These are phyloP conservation scores for Fremontodendron californicum DNA, from an alignment of 345 rosid species.

Conservation along the genomic window DNA sequence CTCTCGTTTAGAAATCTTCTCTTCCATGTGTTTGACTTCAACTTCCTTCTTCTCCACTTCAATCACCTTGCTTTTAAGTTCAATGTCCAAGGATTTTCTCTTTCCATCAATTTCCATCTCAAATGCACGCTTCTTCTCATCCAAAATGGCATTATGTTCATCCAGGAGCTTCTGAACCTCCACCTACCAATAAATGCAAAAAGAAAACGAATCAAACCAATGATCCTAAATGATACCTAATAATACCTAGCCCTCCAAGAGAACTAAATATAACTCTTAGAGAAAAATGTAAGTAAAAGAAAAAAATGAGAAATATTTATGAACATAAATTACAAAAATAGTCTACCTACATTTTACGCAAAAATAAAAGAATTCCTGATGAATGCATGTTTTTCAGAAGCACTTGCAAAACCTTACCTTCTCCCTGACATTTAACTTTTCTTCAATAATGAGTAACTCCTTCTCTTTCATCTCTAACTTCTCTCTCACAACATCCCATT, in stretches of 20 bases:
- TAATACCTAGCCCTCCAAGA: background rate
- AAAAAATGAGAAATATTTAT: background rate
- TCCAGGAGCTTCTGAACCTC: constrained; percentile 75
- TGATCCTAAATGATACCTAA: background rate
- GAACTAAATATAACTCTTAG: background rate
- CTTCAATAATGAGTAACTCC: constrained; percentile 60
- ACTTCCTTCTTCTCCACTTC: constrained; percentile 80
- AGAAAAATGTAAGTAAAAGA: background rate
- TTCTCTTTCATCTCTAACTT: constrained; percentile 60
- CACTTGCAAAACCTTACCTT: constrained; percentile 42
- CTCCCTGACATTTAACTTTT: constrained; percentile 75
- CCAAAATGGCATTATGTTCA: constrained; percentile 71
- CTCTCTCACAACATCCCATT: constrained; percentile 48
- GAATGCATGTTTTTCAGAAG: background rate
- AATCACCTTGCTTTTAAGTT: constrained; percentile 54
- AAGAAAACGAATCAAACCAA: background rate
- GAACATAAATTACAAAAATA: background rate
- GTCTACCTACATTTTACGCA: background rate
- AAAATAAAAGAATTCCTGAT: background rate
- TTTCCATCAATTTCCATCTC: constrained; percentile 75
- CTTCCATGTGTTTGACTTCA: constrained; percentile 80
- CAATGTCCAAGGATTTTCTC: constrained; percentile 69
- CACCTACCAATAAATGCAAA: constrained; percentile 35
- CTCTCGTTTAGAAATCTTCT: constrained; percentile 78
- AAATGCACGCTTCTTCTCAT: constrained; percentile 59